Evolutionary conservation across 805 yeast genomes (phyloP), one percentile per base, ranked within the genome.

Genomic region (Candida golubevii): DNA sequence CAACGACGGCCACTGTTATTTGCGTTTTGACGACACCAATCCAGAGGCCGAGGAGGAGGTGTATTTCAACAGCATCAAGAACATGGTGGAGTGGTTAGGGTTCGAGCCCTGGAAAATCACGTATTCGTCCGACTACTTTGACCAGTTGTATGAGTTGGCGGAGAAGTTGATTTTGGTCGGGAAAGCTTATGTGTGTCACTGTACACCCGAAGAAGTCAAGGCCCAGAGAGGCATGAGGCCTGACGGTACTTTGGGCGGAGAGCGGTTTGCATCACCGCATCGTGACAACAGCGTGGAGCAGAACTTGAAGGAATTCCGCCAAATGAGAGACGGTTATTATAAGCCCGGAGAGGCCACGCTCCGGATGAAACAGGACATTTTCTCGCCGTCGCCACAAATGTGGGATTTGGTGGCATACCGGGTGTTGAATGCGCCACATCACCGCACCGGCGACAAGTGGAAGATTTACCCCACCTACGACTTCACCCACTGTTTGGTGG

Each of bases 341-440:
- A 74, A 78, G 54, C 89, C 89, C 35, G 98, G 98, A 53, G 87
- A 88, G 66, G 98, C 96, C 28, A 88, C 89, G 9, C 75, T 93
- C 62, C 84, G 99, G 71, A 93, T 93, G 98, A 91, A 91, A 65
- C 97, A 88, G 74, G 96, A 93, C 60, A 71, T 93, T 51, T 62
- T 66, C 8, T 85, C 93, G 13, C 96, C 97, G 51, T 86, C 88
- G 51, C 99, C 99, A 13, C 99, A 93, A 71, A 93, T 93, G 99
- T 93, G 99, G 99, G 99, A 93, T 69, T 77, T 93, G 53, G 93
- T 93, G 50, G 99, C 99, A 10, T 93, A 93, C 71, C 80, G 99
- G 65, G 96, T 93, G 3, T 74, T 93, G 57, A 78, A 91, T 56
- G 89, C 96, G 11, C 80, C 89, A 30, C 99, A 93, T 68, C 95